These are phyloP conservation scores for Hura crepitans DNA, from an alignment of 441 rosid species.

Conservation along the genomic window DNA sequence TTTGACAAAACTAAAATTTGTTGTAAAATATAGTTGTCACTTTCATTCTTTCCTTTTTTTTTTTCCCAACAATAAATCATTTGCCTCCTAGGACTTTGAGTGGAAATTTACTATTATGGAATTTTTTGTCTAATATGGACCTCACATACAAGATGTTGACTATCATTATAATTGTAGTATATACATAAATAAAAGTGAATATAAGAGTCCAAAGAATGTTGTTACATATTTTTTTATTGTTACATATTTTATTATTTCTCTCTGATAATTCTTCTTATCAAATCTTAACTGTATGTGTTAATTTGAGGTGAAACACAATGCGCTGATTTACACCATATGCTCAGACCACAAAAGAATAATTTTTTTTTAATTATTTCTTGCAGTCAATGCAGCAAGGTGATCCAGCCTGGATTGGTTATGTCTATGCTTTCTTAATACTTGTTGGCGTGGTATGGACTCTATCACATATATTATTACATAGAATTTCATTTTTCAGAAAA, in stretches of 20 bases:
- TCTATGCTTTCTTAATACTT: constrained; percentile 77
- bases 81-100: too few relatives aligned
- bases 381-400: constrained; percentile 97
- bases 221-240: background rate
- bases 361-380: constrained; percentile 24
- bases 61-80: too few relatives aligned
- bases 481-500: background rate
- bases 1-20: too few relatives aligned
- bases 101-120: too few relatives aligned
- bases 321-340: constrained; percentile 3
- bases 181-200: background rate
- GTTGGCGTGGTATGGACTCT: constrained; percentile 68
- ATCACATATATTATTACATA: constrained; percentile 11
- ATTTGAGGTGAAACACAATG: background rate
- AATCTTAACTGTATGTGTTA: background rate
- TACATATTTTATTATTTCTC: background rate
- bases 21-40: too few relatives aligned
- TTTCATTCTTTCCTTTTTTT: too few relatives aligned
- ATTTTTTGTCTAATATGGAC: background rate
- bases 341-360: constrained; percentile 11
- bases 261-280: background rate
- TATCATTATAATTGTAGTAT: background rate
- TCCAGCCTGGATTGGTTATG: constrained; percentile 85
- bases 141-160: background rate
- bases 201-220: background rate